These are phyloP conservation scores for Oryza punctata DNA, from an alignment of 176 grass and related monocot species.

Conservation along the genomic window DNA sequence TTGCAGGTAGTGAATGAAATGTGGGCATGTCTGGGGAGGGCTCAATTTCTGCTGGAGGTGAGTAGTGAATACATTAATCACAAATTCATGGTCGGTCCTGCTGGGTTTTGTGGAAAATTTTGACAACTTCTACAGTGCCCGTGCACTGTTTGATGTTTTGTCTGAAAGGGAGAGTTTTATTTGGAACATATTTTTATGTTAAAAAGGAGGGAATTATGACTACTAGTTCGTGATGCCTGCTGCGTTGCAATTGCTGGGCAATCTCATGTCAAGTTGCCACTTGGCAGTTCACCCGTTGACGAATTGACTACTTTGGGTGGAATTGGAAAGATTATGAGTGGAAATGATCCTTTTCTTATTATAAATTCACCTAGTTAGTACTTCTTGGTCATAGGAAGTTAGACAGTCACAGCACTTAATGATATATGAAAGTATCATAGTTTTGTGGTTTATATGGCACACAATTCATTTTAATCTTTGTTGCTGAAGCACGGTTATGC, in stretches of 20 bases:
- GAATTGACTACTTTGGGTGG: too few relatives aligned
- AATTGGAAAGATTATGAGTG: too few relatives aligned
- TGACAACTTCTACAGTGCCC: not conserved
- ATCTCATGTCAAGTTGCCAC: not conserved
- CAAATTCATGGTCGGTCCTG: not conserved
- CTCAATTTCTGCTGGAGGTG: constrained; percentile 88
- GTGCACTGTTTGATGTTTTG: constrained; percentile 32
- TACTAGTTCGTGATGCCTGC: too few relatives aligned
- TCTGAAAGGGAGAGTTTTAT: not conserved
- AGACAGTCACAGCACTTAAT: too few relatives aligned
- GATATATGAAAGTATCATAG: too few relatives aligned
- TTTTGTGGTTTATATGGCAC: too few relatives aligned
- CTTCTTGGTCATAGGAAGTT: too few relatives aligned
- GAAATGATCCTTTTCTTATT: too few relatives aligned
- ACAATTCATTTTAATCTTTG: too few relatives aligned
- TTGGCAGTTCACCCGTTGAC: too few relatives aligned
- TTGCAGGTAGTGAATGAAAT: constrained; percentile 91
- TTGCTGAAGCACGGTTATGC: too few relatives aligned
- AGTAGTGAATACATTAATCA: not conserved
- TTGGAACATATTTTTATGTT: not conserved
- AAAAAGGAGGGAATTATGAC: not conserved
- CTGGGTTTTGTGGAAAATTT: not conserved
- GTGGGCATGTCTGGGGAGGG: constrained; percentile 98
- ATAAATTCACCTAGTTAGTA: too few relatives aligned
- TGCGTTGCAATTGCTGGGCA: not conserved